Evolutionary conservation across 2,329 filamentous ascomycete species (phyloP).

Genomic region (Emmonsia crescens): DNA sequence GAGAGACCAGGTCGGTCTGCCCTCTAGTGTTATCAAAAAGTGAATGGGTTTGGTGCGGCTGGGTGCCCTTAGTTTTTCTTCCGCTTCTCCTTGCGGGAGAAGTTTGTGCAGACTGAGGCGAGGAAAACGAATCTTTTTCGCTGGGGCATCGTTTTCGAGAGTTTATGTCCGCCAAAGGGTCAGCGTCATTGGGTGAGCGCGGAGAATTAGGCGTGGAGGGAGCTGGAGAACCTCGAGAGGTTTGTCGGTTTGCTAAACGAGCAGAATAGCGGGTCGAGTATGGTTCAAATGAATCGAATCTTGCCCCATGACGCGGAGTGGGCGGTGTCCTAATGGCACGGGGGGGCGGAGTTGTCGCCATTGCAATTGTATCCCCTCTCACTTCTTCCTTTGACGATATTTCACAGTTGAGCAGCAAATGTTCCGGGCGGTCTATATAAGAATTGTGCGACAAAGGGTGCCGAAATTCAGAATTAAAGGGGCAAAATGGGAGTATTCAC

Average conservation of each 20-base stretch:
- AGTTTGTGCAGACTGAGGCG: slow-evolving; percentile 19
- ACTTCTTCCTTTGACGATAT: neutral
- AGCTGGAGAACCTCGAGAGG: slow-evolving; percentile 19
- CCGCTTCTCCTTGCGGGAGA: slow-evolving; percentile 20
- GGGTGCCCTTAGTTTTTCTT: slow-evolving; percentile 3
- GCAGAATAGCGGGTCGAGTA: slow-evolving; percentile 31
- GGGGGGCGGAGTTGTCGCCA: slow-evolving; percentile 38
- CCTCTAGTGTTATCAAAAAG: slow-evolving; percentile 6
- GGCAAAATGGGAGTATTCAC: no score
- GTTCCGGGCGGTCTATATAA: neutral
- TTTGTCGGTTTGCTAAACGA: slow-evolving; percentile 28
- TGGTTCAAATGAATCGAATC: slow-evolving; percentile 33
- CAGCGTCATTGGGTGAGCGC: slow-evolving; percentile 12
- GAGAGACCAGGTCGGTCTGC: neutral
- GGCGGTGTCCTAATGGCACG: slow-evolving; percentile 30
- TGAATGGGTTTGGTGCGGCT: slow-evolving; percentile 2
- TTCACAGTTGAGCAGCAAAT: neutral
- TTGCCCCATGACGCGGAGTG: slow-evolving; percentile 37
- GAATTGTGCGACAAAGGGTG: neutral
- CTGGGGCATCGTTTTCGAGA: slow-evolving; percentile 8
- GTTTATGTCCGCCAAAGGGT: slow-evolving; percentile 13
- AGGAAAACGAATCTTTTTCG: slow-evolving; percentile 19
- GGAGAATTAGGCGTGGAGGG: slow-evolving; percentile 22
- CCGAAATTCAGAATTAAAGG: neutral
- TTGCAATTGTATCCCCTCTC: slow-evolving; percentile 11